Base-by-base conservation (phyloP, 2,329 filamentous ascomycete species). In the Hysterium pulicare region DNA sequence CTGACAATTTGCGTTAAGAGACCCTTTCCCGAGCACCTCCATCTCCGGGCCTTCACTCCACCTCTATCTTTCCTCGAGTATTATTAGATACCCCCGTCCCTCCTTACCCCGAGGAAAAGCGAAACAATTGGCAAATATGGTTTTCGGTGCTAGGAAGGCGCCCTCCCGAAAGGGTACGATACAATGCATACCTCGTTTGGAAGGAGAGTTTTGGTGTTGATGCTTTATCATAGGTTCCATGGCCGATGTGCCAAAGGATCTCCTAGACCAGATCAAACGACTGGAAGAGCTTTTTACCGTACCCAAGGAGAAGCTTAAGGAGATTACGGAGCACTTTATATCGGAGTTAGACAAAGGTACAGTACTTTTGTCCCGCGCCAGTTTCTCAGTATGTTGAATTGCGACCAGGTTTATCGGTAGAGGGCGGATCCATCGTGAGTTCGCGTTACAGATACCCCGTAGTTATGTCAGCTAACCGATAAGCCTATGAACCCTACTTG, bases 401-500 rank as follows among this genome's bases (percentile, higher is more conserved):
- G 37, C 37, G 5, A n/a, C n/a, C n/a, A n/a, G n/a, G n/a, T n/a
- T 76, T 97, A 41, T 86, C 79, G 41, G 84, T 90, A 45, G 85
- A 95, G 70, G 91, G 91, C 49, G 90, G 90, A 47, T 94, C 85
- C 67, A 97, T 98, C 69, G 89, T 95, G 69, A 77, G 87, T 76
- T 31, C 38, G 35, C 26, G 44, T 22, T 34, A 40, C n/a, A 13
- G 6, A n/a, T n/a, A n/a, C n/a, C n/a, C n/a, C n/a, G n/a, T n/a
- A n/a, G n/a, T n/a, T n/a, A n/a, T n/a, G n/a, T n/a, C n/a, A n/a
- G 4, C 31, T 28, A 41, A 31, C 22, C 1, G 22, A 10, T 34
- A 55, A 95, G 88, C 91, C 91, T 49, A 97, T 97, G 91, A 96
- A 95, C 71, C 87, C 91, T 45, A 96, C 91, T 45, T 97, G 91